A percentile compares a stretch with the other conserved stretches of the same genome.
These are phyloP conservation scores for Plectosphaerella plurivora DNA, from an alignment of 2,329 filamentous ascomycete genomes.

Conservation along the genomic window DNA sequence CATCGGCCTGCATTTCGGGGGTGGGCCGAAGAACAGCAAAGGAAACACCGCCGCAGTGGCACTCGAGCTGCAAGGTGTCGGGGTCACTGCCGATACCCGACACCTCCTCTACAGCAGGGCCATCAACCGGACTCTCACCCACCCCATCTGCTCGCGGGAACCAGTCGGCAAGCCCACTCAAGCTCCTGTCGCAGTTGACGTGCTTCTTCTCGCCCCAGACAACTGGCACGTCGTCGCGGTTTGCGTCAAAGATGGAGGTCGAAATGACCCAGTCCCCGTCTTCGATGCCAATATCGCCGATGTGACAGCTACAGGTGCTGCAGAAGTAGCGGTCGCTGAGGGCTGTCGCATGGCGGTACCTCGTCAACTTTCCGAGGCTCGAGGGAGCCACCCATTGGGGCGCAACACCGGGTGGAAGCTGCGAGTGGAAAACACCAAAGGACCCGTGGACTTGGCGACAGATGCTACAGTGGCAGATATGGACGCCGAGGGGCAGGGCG, in stretches of 20 bases:
- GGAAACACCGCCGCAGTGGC: constrained; percentile 41
- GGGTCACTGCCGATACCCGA: constrained; percentile 27
- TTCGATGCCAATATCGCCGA: constrained; percentile 28
- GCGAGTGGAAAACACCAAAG: constrained; percentile 35
- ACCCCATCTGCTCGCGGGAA: constrained; percentile 24
- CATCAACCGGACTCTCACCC: constrained; percentile 11
- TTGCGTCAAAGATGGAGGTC: constrained; percentile 30
- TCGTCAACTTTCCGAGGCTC: constrained; percentile 26
- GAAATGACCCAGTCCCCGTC: constrained; percentile 31
- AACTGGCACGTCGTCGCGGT: constrained; percentile 23
- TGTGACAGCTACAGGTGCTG: constrained; percentile 39
- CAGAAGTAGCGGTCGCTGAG: constrained; percentile 36
- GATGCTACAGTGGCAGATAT: constrained; percentile 41
- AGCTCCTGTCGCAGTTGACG: constrained; percentile 27
- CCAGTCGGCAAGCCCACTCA: constrained; percentile 30
- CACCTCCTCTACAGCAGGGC: constrained; percentile 14
- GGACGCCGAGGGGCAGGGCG: constrained; percentile 32
- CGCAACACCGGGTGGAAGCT: constrained; percentile 24
- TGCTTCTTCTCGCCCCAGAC: constrained; percentile 30
- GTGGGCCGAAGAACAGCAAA: constrained; percentile 38
- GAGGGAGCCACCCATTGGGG: constrained; percentile 36
- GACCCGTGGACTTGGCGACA: constrained; percentile 38
- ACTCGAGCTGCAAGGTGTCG: constrained; percentile 35
- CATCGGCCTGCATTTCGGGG: constrained; percentile 18
- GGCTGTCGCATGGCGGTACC: constrained; percentile 25